These are phyloP conservation scores for Isatis lusitanica DNA, from an alignment of 441 rosid genomes.

Conservation along the genomic window DNA sequence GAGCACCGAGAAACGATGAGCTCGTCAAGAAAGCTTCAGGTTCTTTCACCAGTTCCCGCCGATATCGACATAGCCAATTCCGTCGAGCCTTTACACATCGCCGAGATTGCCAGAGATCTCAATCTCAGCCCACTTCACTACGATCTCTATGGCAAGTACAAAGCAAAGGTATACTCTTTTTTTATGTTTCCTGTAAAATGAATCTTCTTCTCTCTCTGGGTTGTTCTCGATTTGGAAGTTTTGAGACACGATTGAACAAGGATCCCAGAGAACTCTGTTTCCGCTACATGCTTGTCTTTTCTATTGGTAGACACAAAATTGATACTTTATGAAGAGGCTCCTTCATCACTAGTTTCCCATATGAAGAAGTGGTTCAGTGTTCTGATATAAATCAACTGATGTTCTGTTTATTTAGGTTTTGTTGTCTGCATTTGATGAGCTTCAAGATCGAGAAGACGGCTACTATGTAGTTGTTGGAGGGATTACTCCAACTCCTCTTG, in stretches of 20 bases:
- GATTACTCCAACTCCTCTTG: constrained; percentile 97
- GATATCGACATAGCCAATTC: constrained; percentile 95
- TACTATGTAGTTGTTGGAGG: constrained; percentile 97
- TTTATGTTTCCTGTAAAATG: not conserved
- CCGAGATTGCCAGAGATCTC: constrained; percentile 82
- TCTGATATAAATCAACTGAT: constrained; percentile 1
- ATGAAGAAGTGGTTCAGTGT: not conserved
- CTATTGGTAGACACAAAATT: no score
- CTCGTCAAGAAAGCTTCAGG: constrained; percentile 68
- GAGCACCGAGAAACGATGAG: constrained; percentile 42
- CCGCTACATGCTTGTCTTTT: no score
- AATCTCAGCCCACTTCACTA: constrained; percentile 69
- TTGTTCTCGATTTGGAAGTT: not conserved
- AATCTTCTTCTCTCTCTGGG: not conserved
- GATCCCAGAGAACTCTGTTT: not conserved
- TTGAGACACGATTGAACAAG: not conserved
- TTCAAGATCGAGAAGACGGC: constrained; percentile 72
- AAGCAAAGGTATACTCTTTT: constrained; percentile 72
- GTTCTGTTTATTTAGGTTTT: constrained; percentile 51
- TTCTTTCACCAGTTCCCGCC: constrained; percentile 87
- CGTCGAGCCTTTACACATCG: constrained; percentile 78
- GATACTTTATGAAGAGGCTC: no score
- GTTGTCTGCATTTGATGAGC: constrained; percentile 76
- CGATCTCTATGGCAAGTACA: constrained; percentile 94
- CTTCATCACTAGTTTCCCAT: no score